These are phyloP conservation scores for Tetratostichococcus sp. DNA, from an alignment of 139 green algal species.

Conservation along the genomic window DNA sequence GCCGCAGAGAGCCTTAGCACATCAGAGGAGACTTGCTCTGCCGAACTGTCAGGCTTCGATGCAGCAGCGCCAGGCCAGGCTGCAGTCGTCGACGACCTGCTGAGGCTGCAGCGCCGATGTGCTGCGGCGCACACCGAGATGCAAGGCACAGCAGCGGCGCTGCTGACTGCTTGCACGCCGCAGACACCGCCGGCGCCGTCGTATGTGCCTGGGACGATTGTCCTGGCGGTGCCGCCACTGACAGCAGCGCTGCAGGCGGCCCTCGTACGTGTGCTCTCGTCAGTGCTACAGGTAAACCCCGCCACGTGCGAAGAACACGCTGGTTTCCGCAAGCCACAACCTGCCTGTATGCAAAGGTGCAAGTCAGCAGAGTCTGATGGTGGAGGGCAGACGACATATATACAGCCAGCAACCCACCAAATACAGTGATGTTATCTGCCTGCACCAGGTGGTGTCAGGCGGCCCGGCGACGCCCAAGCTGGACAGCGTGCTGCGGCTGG, in stretches of 20 bases:
- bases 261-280: neutral
- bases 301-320: neutral
- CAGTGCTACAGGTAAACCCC: neutral
- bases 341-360: no score
- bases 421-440: no score
- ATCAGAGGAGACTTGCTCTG: no score
- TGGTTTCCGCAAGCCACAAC: no score
- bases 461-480: neutral
- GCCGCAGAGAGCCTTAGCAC: no score
- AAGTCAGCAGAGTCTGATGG: no score
- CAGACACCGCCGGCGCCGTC: neutral
- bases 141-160: no score
- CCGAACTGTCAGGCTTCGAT: no score
- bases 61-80: neutral
- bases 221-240: neutral
- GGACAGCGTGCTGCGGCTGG: neutral
- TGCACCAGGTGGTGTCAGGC: neutral
- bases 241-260: neutral
- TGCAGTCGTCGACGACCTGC: neutral
- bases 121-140: neutral
- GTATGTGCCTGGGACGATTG: neutral
- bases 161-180: neutral
- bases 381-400: no score
- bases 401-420: no score
- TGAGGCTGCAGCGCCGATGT: neutral